These are phyloP conservation scores for Monosporascus cannonballus DNA, from an alignment of 2,329 filamentous ascomycete species.

Conservation along the genomic window DNA sequence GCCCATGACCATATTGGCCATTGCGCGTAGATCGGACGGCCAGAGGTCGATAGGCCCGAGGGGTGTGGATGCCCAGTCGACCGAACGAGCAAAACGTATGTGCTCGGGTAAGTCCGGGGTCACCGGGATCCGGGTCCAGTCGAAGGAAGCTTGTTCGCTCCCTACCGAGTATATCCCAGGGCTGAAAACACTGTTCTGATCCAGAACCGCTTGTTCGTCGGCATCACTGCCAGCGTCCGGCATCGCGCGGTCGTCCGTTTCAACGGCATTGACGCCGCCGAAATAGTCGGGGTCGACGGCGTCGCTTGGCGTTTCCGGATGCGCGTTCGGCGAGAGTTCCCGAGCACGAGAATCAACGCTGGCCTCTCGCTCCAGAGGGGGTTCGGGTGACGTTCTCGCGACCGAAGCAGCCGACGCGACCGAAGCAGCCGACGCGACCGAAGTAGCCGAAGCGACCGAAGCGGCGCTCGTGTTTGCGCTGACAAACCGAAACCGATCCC, in stretches of 20 bases:
- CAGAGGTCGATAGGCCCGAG: constrained; percentile 72
- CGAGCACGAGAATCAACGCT: constrained; percentile 29
- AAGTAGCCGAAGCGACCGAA: constrained; percentile 20
- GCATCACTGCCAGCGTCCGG: constrained; percentile 14
- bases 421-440: constrained; percentile 30
- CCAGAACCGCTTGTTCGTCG: constrained; percentile 14
- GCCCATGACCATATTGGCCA: constrained; percentile 79
- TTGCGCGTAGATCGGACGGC: constrained; percentile 64
- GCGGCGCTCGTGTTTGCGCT: constrained; percentile 44
- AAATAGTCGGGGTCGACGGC: constrained; percentile 27
- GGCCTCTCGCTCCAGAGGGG: constrained; percentile 29
- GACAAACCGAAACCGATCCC: constrained; percentile 62
- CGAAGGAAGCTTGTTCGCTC: constrained; percentile 54
- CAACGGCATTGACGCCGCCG: constrained; percentile 15
- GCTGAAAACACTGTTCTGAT: constrained; percentile 13
- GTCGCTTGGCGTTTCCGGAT: constrained; percentile 28
- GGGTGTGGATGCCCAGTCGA: constrained; percentile 68
- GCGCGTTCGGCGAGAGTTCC: constrained; percentile 29
- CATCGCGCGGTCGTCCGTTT: constrained; percentile 11
- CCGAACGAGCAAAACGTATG: constrained; percentile 63
- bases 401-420: constrained; percentile 31
- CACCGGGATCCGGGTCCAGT: constrained; percentile 71
- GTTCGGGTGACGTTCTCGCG: constrained; percentile 34
- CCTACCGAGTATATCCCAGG: constrained; percentile 13
- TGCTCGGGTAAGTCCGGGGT: constrained; percentile 60